These are phyloP conservation scores for Coprinopsis sp. DNA, from an alignment of 768 basidiomycete species.

Conservation along the genomic window DNA sequence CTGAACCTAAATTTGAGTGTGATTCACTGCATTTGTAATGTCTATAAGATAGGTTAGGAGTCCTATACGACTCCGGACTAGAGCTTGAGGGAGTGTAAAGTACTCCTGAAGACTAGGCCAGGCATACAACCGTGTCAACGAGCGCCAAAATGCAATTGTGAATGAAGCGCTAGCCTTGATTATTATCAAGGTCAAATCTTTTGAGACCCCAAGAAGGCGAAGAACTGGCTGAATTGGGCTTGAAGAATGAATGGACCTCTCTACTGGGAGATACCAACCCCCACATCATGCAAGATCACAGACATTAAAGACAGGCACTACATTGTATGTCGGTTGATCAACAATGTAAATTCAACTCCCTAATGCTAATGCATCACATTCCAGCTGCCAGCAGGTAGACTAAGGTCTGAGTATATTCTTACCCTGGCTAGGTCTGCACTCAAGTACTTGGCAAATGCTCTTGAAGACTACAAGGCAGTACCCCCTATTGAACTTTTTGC, in stretches of 20 bases:
- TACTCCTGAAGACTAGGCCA: not conserved
- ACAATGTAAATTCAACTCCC: not conserved
- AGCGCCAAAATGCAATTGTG: not conserved
- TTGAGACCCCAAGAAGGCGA: not conserved
- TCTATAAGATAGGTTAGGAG: too few relatives aligned
- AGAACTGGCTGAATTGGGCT: not conserved
- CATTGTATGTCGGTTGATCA: too few relatives aligned
- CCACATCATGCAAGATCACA: not conserved
- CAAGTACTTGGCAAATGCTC: not conserved
- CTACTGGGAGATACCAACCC: not conserved
- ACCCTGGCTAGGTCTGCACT: not conserved
- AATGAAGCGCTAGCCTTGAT: not conserved
- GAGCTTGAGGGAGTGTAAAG: too few relatives aligned
- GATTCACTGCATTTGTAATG: too few relatives aligned
- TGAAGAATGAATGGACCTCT: not conserved
- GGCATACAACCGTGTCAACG: not conserved
- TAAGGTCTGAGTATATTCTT: not conserved
- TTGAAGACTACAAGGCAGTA: not conserved
- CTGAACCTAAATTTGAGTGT: too few relatives aligned
- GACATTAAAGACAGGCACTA: not conserved
- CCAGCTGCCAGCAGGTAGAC: not conserved
- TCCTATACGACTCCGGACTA: too few relatives aligned
- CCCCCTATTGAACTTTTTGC: not conserved
- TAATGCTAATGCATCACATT: not conserved
- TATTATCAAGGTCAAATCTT: not conserved